Evolutionary conservation across 208 protist genomes (phyloP), one percentile per base, ranked within the genome.

Genomic region (Acanthamoeba healyi): DNA sequence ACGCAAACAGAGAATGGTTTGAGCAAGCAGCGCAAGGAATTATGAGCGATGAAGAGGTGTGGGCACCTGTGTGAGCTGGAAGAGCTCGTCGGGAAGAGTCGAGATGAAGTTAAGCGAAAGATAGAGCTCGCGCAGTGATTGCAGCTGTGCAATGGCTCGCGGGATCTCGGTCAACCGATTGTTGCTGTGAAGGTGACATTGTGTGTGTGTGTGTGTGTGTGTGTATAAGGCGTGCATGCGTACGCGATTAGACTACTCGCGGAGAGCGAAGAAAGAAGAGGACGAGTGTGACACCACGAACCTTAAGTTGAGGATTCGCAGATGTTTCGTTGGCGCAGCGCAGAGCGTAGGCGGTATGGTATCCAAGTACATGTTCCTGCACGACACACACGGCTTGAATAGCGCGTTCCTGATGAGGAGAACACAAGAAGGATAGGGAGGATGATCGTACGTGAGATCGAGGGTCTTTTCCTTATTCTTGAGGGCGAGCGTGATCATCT

Each of bases 151-250:
- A 9, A 89, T 89, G 17, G 81, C 24, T 22, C 34, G 15, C 32
- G 81, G 81, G 26, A 89, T 89, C 49, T 89, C 56, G 32, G 32
- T n/a, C 56, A 89, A 44, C 51, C 56, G 40, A 17, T 89, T 89
- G 29, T 89, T 56, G 81, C 81, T 89, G 46, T 32, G 29, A 15
- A 24, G 7, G 46, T 22, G 49, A 15, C 12, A 12, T 49, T 49
- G 44, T 49, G 44, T 49, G 44, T 49, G 44, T 49, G 44, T 49
- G 44, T 49, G 44, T 49, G 44, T 49, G 44, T 49, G 44, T 49
- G 44, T 49, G 44, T 77, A 32, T 77, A 44, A 26, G 19, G 38
- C 32, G 32, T 34, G 67, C 32, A 26, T 77, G 1, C 67, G 44
- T n/a, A n/a, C n/a, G n/a, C n/a, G n/a, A n/a, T n/a, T n/a, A n/a